These are phyloP conservation scores for Nakazawaea ishiwadae DNA, from an alignment of 805 yeast species.

Conservation along the genomic window DNA sequence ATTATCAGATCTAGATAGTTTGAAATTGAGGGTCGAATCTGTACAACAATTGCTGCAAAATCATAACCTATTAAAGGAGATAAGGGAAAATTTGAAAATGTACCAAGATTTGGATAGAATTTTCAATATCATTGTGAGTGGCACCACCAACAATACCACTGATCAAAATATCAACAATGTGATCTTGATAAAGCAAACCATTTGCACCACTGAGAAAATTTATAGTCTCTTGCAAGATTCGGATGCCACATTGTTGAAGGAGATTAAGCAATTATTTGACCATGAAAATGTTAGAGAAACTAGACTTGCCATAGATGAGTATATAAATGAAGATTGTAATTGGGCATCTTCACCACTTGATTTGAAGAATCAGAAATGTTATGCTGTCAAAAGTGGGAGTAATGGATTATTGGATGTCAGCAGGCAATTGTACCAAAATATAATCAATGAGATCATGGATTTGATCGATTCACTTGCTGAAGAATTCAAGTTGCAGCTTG, in stretches of 20 bases:
- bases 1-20: conserved; percentile 31
- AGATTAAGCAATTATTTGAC: conserved; percentile 25
- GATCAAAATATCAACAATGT: conserved; percentile 37
- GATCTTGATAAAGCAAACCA: conserved; percentile 32
- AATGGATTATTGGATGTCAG: conserved; percentile 43
- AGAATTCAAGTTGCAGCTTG: conserved; percentile 22
- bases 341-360: conserved; percentile 37
- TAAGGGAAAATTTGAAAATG: conserved; percentile 20
- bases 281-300: conserved; percentile 22
- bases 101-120: conserved; percentile 37
- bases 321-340: conserved; percentile 36
- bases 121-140: conserved; percentile 28
- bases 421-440: conserved; percentile 33
- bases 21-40: conserved; percentile 30
- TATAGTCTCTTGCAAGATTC: conserved; percentile 15
- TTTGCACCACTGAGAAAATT: conserved; percentile 20
- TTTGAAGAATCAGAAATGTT: conserved; percentile 37
- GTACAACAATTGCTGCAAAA: conserved; percentile 30
- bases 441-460: conserved; percentile 30
- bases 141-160: conserved; percentile 21
- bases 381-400: conserved; percentile 38
- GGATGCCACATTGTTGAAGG: conserved; percentile 13
- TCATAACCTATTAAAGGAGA: conserved; percentile 13
- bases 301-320: conserved; percentile 22
- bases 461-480: conserved; percentile 22